These are phyloP conservation scores for Botryotinia convoluta DNA, from an alignment of 2,329 filamentous ascomycete genomes.

Conservation along the genomic window DNA sequence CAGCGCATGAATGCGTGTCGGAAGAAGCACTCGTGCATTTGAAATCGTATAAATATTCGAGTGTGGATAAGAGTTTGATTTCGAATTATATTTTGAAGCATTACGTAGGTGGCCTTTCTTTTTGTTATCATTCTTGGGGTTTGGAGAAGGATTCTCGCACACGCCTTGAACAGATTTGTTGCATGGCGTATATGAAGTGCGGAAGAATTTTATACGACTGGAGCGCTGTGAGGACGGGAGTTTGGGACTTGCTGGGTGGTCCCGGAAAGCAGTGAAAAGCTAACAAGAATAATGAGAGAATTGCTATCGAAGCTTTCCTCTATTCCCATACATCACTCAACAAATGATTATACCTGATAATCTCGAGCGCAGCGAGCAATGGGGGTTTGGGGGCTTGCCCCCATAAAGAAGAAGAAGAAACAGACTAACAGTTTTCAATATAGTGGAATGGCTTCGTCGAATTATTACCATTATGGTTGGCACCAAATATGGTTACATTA, in stretches of 20 bases:
- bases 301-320: not conserved
- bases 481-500: constrained; percentile 96
- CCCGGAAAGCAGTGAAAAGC: not conserved
- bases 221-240: not conserved
- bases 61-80: constrained; percentile 91
- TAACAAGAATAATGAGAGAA: not conserved
- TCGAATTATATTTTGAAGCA: constrained; percentile 92
- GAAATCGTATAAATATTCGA: constrained; percentile 95
- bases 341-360: not conserved
- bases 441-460: constrained; percentile 98
- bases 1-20: constrained; percentile 71
- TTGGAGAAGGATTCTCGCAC: not conserved
- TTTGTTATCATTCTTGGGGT: not conserved
- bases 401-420: not conserved
- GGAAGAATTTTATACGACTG: not conserved
- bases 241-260: not conserved
- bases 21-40: constrained; percentile 89
- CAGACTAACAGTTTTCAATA: constrained; percentile 29
- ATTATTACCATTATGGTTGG: constrained; percentile 89
- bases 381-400: not conserved
- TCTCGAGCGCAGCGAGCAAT: not conserved
- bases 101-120: constrained; percentile 67
- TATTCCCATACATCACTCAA: not conserved
- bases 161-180: not conserved
- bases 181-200: not conserved